A percentile compares a stretch with the other conserved stretches of the same genome.
These are phyloP conservation scores for Straminergon stramineum DNA, from an alignment of 225 moss, liverwort and hornwort species.

Conservation along the genomic window DNA sequence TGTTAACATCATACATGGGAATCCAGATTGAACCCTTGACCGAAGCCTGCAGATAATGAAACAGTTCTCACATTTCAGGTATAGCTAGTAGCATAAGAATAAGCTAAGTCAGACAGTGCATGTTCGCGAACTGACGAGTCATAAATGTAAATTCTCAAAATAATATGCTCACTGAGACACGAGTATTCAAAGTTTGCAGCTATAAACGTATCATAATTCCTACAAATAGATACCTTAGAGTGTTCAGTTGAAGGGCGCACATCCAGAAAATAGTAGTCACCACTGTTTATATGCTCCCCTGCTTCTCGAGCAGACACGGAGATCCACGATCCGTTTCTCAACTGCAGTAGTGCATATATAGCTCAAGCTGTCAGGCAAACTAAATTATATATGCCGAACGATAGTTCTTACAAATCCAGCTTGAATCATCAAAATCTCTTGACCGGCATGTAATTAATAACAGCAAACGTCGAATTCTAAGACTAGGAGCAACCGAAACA, in stretches of 20 bases:
- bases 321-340: conserved; percentile 72
- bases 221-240: conserved; percentile 31
- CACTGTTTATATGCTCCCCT: conserved; percentile 45
- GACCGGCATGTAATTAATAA: neutral
- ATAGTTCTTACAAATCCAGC: neutral
- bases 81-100: no score
- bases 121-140: neutral
- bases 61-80: neutral
- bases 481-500: neutral
- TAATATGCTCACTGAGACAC: neutral
- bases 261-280: conserved; percentile 61
- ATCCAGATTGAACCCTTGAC: conserved; percentile 70
- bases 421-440: neutral
- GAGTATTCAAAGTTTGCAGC: neutral
- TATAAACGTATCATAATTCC: neutral
- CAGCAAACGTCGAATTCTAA: neutral
- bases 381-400: neutral
- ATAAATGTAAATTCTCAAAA: neutral
- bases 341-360: conserved; percentile 10
- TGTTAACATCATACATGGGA: conserved; percentile 74
- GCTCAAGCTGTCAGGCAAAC: neutral
- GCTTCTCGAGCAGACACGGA: conserved; percentile 68
- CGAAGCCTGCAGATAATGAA: conserved; percentile 30
- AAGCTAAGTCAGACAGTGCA: neutral
- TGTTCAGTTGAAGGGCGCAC: conserved; percentile 70